Percentiles rank a stretch among this genome's conserved stretches.
These are phyloP conservation scores for Candida pseudoviswanathii DNA, from an alignment of 1,139 yeast genomes.

Conservation along the genomic window DNA sequence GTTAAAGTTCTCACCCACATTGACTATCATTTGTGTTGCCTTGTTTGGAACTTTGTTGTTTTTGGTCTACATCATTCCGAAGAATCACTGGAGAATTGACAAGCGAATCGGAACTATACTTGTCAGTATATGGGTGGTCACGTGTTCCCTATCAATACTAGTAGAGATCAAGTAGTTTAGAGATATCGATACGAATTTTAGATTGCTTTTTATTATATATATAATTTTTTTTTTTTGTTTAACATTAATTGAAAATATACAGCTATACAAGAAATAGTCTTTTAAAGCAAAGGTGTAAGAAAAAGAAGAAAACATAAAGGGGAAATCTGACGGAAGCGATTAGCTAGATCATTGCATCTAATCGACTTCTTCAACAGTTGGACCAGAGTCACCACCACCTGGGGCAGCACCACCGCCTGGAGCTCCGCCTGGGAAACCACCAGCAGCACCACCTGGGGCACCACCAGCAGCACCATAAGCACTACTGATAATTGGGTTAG, in stretches of 20 bases:
- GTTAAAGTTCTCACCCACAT: slow-evolving; percentile 20
- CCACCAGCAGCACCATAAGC: slow-evolving; percentile 50
- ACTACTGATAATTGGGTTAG: slow-evolving; percentile 66
- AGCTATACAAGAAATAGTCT: slow-evolving; percentile 4
- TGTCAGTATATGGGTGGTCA: slow-evolving; percentile 57
- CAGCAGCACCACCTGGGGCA: slow-evolving; percentile 31
- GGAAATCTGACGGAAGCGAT: too few species aligned
- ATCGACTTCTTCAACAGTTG: slow-evolving; percentile 77
- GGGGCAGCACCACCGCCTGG: slow-evolving; percentile 39
- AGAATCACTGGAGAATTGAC: slow-evolving; percentile 68
- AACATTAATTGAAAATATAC: slow-evolving; percentile 1
- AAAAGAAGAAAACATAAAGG: neutral
- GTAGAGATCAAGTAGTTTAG: slow-evolving; percentile 20
- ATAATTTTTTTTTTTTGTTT: neutral
- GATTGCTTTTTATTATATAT: neutral
- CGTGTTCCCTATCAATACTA: slow-evolving; percentile 43
- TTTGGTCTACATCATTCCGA: slow-evolving; percentile 57
- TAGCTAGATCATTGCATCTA: slow-evolving; percentile 22
- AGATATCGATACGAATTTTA: neutral
- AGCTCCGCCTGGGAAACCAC: slow-evolving; percentile 44
- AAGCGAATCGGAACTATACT: slow-evolving; percentile 55
- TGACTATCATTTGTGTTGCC: slow-evolving; percentile 53
- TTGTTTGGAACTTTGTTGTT: slow-evolving; percentile 56
- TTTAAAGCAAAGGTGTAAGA: neutral
- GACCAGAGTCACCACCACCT: slow-evolving; percentile 50